phyloP scores from a whole-genome alignment of 805 yeast genomes.

The Candida anglica region DNA sequence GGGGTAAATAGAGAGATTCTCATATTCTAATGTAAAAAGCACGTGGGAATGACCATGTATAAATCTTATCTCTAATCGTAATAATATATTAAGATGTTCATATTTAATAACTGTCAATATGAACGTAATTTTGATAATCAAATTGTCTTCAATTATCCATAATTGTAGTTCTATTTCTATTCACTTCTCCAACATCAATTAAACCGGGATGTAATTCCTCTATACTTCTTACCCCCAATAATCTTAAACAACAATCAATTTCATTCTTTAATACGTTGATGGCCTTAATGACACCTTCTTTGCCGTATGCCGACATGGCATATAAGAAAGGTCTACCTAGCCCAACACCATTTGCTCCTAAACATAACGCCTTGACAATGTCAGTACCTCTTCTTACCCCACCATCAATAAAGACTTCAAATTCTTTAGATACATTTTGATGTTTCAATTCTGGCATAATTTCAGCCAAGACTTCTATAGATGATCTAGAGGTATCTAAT shows the following conservation, averaged over 20 bases:
- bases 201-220: slow-evolving; percentile 41
- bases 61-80: too few species aligned
- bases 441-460: slow-evolving; percentile 50
- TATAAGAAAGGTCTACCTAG: slow-evolving; percentile 65
- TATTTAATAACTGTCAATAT: too few species aligned
- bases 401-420: slow-evolving; percentile 61
- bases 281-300: slow-evolving; percentile 57
- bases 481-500: slow-evolving; percentile 76
- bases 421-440: slow-evolving; percentile 42
- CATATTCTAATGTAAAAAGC: too few species aligned
- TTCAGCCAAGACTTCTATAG: slow-evolving; percentile 72
- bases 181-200: slow-evolving; percentile 19
- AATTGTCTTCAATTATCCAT: too few species aligned
- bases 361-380: slow-evolving; percentile 58
- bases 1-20: too few species aligned
- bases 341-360: slow-evolving; percentile 72
- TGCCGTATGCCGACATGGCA: slow-evolving; percentile 62
- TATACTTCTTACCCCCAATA: slow-evolving; percentile 66
- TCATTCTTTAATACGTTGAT: slow-evolving; percentile 66
- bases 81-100: too few species aligned
- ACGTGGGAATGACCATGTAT: too few species aligned
- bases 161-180: background rate
- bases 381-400: slow-evolving; percentile 71
- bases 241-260: slow-evolving; percentile 71
- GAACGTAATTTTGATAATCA: too few species aligned